phyloP scores from a whole-genome alignment of 1,284 basidiomycete species.

The Inonotus hispidus region DNA sequence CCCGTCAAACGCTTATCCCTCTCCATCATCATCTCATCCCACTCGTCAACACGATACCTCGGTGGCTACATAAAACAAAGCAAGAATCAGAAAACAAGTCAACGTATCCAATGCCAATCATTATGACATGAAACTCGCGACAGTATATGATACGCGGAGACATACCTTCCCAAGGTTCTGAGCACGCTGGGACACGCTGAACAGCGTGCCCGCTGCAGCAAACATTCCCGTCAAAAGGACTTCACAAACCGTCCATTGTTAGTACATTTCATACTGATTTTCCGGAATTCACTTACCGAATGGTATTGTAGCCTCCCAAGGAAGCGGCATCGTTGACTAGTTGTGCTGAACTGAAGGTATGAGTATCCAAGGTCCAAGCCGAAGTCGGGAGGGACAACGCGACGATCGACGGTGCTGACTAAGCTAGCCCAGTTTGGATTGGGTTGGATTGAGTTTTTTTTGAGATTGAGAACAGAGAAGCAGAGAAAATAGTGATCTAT shows the following conservation, averaged over 20 bases:
- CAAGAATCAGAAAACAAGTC: not conserved
- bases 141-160: not conserved
- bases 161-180: constrained; percentile 86
- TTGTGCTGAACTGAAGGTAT: not conserved
- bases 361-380: not conserved
- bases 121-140: not conserved
- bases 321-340: constrained; percentile 68
- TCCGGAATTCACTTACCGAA: constrained; percentile 54
- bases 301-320: constrained; percentile 93
- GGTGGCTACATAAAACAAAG: constrained; percentile 51
- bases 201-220: constrained; percentile 79
- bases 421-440: not conserved
- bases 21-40: constrained; percentile 96
- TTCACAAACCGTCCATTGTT: constrained; percentile 35
- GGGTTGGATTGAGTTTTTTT: too few relatives aligned
- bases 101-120: too few relatives aligned
- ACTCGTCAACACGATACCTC: constrained; percentile 78
- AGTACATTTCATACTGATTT: not conserved
- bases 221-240: constrained; percentile 87
- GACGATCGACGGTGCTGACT: not conserved
- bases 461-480: too few relatives aligned
- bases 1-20: constrained; percentile 88
- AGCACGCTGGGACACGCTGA: constrained; percentile 69
- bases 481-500: not conserved
- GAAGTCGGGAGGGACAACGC: not conserved